Evolutionary conservation across 306 rosid species (phyloP).

Genomic region (Fragaria vesca): DNA sequence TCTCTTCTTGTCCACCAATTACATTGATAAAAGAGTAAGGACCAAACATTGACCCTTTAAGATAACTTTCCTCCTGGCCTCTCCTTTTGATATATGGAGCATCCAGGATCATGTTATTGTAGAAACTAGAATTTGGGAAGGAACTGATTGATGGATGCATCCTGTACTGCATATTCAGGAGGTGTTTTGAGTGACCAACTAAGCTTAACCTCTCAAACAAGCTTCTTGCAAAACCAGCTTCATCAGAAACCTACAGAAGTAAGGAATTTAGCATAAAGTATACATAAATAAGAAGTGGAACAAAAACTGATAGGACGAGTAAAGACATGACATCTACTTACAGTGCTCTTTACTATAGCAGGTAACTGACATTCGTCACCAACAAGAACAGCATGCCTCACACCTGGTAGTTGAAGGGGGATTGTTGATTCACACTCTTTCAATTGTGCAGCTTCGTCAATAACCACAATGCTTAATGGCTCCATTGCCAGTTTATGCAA

Average conservation of each 20-base stretch:
- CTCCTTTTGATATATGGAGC: constrained; percentile 46
- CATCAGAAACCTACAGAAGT: constrained; percentile 37
- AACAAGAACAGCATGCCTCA: constrained; percentile 59
- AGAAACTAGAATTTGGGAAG: constrained; percentile 65
- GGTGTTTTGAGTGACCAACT: constrained; percentile 46
- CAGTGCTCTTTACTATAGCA: constrained; percentile 63
- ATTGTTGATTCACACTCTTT: constrained; percentile 73
- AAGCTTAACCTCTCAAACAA: constrained; percentile 58
- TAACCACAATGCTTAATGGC: constrained; percentile 50
- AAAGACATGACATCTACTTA: constrained; percentile 21
- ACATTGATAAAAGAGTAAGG: constrained; percentile 64
- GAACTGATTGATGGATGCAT: constrained; percentile 78
- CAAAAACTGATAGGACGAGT: not conserved
- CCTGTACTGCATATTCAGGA: constrained; percentile 66
- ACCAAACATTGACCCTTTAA: constrained; percentile 57
- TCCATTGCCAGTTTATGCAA: constrained; percentile 39
- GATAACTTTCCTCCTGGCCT: constrained; percentile 48
- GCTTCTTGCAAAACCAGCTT: constrained; percentile 75
- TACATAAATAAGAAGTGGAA: not conserved
- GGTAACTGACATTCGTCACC: constrained; percentile 84
- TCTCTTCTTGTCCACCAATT: constrained; percentile 62
- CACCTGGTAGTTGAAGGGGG: constrained; percentile 51
- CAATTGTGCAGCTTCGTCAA: constrained; percentile 84
- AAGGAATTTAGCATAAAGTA: no score
- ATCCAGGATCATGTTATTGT: constrained; percentile 46